phyloP scores from a whole-genome alignment of 768 basidiomycete genomes.

The Agrocybe chaxingu region DNA sequence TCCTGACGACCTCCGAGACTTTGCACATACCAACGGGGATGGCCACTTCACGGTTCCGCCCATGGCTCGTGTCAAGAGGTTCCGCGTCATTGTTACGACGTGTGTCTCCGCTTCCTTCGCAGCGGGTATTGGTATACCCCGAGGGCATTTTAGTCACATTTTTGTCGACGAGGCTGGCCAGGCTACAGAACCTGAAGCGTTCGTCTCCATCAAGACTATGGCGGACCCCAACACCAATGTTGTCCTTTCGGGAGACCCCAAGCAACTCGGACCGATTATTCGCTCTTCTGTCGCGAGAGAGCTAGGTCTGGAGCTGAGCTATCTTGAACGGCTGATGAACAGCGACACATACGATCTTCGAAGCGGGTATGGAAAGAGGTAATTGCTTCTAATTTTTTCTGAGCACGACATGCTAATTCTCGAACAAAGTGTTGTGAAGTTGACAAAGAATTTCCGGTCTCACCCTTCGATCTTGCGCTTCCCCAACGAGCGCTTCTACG shows the following conservation, averaged over 20 bases:
- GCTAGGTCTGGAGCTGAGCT: constrained; percentile 58
- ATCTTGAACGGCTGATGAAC: constrained; percentile 57
- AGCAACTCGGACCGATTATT: constrained; percentile 70
- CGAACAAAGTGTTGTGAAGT: constrained; percentile 51
- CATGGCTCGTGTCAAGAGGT: constrained; percentile 34
- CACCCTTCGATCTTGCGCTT: constrained; percentile 58
- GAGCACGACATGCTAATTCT: not conserved
- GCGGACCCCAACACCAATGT: constrained; percentile 51
- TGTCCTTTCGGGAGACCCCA: constrained; percentile 66
- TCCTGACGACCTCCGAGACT: constrained; percentile 38
- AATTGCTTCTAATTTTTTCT: not conserved
- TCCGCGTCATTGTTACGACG: constrained; percentile 58
- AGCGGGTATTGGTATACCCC: constrained; percentile 51
- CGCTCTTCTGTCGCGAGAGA: constrained; percentile 52
- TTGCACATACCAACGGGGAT: constrained; percentile 29
- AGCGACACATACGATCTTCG: constrained; percentile 37
- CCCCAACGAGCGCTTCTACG: constrained; percentile 61
- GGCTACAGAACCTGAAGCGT: constrained; percentile 65
- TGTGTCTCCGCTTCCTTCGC: constrained; percentile 61
- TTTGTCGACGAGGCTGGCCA: constrained; percentile 75
- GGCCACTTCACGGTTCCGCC: constrained; percentile 39
- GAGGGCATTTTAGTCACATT: constrained; percentile 65
- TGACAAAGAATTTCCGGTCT: constrained; percentile 64
- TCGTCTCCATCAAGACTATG: constrained; percentile 61
- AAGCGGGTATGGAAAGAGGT: constrained; percentile 20